phyloP scores from a whole-genome alignment of 441 rosid species.

The Erodium texanum region DNA sequence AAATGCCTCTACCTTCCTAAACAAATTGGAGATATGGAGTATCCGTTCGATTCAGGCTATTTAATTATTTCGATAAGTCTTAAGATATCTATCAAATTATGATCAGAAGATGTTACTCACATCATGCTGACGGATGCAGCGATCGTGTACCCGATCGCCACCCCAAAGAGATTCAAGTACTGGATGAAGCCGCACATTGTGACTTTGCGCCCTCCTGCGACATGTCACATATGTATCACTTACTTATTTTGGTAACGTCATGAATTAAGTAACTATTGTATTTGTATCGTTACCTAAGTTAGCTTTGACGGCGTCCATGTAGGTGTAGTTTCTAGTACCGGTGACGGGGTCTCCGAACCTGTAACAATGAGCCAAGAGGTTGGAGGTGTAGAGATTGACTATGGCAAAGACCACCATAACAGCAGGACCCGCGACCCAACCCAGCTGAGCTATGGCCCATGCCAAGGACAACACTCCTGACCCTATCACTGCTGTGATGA shows the following conservation, averaged over 20 bases:
- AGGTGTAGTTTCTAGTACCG: constrained; percentile 69
- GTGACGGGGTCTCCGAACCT: constrained; percentile 32
- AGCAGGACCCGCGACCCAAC: constrained; percentile 6
- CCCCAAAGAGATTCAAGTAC: constrained; percentile 62
- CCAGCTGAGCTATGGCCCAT: constrained; percentile 8
- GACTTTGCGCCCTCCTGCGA: constrained; percentile 50
- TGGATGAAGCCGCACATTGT: constrained; percentile 69
- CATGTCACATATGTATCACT: too few relatives aligned
- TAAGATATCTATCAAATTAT: too few relatives aligned
- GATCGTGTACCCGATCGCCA: constrained; percentile 79
- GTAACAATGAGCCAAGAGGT: constrained; percentile 69
- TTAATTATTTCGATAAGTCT: too few relatives aligned
- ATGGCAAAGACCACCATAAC: constrained; percentile 34
- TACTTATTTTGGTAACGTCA: too few relatives aligned
- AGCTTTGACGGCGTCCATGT: constrained; percentile 73
- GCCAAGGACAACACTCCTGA: constrained; percentile 9
- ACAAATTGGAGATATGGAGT: too few relatives aligned
- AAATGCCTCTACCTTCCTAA: too few relatives aligned
- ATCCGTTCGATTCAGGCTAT: too few relatives aligned
- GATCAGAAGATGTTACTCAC: too few relatives aligned
- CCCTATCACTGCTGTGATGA: constrained; percentile 9
- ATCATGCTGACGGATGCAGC: constrained; percentile 82
- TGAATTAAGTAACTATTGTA: too few relatives aligned
- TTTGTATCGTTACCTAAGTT: constrained; percentile 42
- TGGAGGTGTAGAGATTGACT: constrained; percentile 62